Base-by-base conservation (phyloP, 1,139 yeast species). In the Yamadazyma blattariae region DNA sequence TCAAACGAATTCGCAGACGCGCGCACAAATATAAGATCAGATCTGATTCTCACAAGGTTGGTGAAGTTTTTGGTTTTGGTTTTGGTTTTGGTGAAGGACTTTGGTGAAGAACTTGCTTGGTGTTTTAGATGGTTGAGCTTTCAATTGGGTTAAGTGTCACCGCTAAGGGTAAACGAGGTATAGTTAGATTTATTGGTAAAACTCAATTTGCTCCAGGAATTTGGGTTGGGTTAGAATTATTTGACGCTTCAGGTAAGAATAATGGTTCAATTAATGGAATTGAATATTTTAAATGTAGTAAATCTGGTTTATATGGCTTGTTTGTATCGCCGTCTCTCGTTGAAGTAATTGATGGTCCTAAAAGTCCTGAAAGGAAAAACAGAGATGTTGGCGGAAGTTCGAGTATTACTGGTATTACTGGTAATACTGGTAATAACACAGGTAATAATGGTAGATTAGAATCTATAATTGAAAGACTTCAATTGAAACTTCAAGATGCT, bases 221-320 rank as follows among this genome's bases (percentile, higher is more conserved):
- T 1, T 90, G 97, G 97, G 67, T 81, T 10, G 97, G 97, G 0
- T 68, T 90, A 3, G 88, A 82, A 48, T 67, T 88, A 25, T 77
- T 74, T 21, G 61, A 63, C 11, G 76, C 83, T 0, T 52, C 51
- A 0, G 97, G 97, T 1, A 85, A 82, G 56, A 88, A 90, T 49
- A 77, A 89, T 50, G 97, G 97, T 0, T 61, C 81, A 1, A 77
- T 89, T 1, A 66, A 77, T 20, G 94, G 87, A 0, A 59, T 61
- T 0, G 47, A 65, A 31, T 87, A 89, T 55, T 90, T 90, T 47
- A 58, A 66, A 2, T 73, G 87, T 27, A 48, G 49, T 11, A 44
- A 51, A 18, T 61, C 63, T 2, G 40, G 57, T 44, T 52, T 58
- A 2, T 72, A 74, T 52, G 97, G 97, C 0, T 55, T 81, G 2